Evolutionary conservation across 768 basidiomycete genomes (phyloP).

Genomic region (Mycena sanguinolenta): DNA sequence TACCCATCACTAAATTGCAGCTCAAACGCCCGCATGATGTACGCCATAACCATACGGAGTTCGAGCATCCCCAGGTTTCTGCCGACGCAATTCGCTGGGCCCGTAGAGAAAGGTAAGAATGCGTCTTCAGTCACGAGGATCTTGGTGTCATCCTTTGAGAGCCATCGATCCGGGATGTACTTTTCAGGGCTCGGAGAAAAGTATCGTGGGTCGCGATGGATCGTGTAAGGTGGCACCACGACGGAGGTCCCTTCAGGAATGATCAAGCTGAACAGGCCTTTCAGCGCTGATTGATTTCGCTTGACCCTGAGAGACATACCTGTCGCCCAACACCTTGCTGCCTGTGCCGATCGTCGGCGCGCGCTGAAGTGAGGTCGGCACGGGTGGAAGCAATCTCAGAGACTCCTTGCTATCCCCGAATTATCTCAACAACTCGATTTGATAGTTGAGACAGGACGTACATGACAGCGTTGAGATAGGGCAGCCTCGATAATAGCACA

Average conservation of each 20-base stretch:
- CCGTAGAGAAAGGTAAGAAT: slow-evolving; percentile 61
- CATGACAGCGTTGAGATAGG: too few species aligned
- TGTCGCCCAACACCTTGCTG: slow-evolving; percentile 11
- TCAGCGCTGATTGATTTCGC: too few species aligned
- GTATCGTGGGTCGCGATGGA: slow-evolving; percentile 61
- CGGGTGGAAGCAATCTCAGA: slow-evolving; percentile 13
- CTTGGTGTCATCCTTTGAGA: slow-evolving; percentile 40
- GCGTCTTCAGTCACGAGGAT: slow-evolving; percentile 52
- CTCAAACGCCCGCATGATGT: too few species aligned
- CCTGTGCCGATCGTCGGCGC: slow-evolving; percentile 19
- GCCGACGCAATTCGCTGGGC: slow-evolving; percentile 60
- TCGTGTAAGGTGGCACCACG: slow-evolving; percentile 54
- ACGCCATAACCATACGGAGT: too few species aligned
- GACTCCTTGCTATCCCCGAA: slow-evolving; percentile 19
- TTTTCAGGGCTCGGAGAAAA: slow-evolving; percentile 53
- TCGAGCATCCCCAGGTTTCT: slow-evolving; percentile 39
- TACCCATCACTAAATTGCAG: too few species aligned
- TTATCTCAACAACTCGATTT: too few species aligned
- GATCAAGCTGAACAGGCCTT: slow-evolving; percentile 21
- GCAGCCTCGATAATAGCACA: too few species aligned
- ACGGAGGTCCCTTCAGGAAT: slow-evolving; percentile 59
- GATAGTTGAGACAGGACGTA: too few species aligned
- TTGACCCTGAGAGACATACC: background rate
- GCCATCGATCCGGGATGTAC: slow-evolving; percentile 57
- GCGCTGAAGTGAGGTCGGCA: slow-evolving; percentile 16